Conservation (phyloP, 148 eudicot species). For the Spergularia marina region DNA sequence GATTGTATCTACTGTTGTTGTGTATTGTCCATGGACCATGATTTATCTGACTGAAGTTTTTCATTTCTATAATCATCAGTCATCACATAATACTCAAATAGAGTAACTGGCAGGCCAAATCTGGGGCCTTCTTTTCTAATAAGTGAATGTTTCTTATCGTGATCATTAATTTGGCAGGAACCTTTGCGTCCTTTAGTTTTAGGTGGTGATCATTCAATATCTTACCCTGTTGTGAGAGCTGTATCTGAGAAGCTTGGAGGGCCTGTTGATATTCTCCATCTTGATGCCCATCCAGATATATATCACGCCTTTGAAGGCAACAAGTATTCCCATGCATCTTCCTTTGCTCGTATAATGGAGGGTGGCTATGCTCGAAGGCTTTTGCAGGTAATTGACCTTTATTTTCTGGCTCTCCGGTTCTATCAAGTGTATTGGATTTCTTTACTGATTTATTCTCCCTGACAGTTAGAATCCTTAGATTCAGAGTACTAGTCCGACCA, state of each 20-base stretch:
- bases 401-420: neutral
- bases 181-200: slow-evolving; percentile 86
- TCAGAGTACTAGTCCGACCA: neutral
- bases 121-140: neutral
- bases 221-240: slow-evolving; percentile 84
- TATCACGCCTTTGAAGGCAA: slow-evolving; percentile 89
- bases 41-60: neutral
- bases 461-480: neutral
- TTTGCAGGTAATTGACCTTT: slow-evolving; percentile 57
- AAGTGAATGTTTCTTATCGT: neutral
- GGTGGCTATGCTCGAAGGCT: slow-evolving; percentile 93
- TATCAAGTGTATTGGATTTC: no score
- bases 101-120: neutral
- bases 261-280: slow-evolving; percentile 84
- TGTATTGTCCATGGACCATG: no score
- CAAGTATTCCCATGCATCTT: slow-evolving; percentile 91
- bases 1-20: no score
- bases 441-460: neutral
- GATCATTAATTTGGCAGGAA: slow-evolving; percentile 42
- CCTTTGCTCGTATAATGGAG: slow-evolving; percentile 98
- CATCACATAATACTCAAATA: no score
- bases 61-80: neutral
- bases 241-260: slow-evolving; percentile 98
- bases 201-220: slow-evolving; percentile 98
- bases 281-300: slow-evolving; percentile 98